A percentile compares a stretch with the other conserved stretches of the same genome.
Conservation (phyloP, 176 grass and related monocot genomes). For the Saccharum spontaneum region DNA sequence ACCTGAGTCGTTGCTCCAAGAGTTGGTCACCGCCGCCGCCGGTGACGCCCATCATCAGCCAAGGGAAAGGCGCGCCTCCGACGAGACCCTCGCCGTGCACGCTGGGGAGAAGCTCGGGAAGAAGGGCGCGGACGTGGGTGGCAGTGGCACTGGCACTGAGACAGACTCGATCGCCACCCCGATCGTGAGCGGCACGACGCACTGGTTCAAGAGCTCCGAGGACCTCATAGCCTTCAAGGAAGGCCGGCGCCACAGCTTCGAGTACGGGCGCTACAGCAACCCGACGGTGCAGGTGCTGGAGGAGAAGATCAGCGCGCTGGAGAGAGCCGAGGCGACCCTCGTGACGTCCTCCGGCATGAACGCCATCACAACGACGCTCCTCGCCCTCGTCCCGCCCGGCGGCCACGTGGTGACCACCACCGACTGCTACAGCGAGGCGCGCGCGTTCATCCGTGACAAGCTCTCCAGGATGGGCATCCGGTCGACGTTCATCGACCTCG, state of each 20-base stretch:
- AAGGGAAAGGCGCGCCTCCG: constrained; percentile 28
- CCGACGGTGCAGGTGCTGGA: too few relatives aligned
- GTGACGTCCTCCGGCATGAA: too few relatives aligned
- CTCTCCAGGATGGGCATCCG: constrained; percentile 73
- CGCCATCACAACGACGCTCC: too few relatives aligned
- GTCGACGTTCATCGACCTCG: constrained; percentile 67
- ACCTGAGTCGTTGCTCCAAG: neutral
- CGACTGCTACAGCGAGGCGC: constrained; percentile 81
- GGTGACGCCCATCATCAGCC: neutral
- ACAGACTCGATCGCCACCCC: constrained; percentile 72
- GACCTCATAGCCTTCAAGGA: too few relatives aligned
- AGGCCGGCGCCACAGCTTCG: too few relatives aligned
- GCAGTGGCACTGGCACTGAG: constrained; percentile 32
- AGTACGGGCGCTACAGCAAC: too few relatives aligned
- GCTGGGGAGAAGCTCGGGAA: constrained; percentile 75
- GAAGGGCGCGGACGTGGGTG: neutral
- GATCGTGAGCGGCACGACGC: constrained; percentile 17
- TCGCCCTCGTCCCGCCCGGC: constrained; percentile 29
- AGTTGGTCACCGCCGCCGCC: neutral
- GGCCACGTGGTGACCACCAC: constrained; percentile 69
- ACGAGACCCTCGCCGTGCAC: constrained; percentile 75
- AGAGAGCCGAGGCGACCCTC: too few relatives aligned
- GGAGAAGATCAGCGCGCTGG: too few relatives aligned
- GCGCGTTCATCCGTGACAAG: constrained; percentile 65
- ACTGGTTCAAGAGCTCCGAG: too few relatives aligned